Evolutionary conservation across 2,329 filamentous ascomycete genomes (phyloP).

Genomic region (Ophiostoma perfectum): DNA sequence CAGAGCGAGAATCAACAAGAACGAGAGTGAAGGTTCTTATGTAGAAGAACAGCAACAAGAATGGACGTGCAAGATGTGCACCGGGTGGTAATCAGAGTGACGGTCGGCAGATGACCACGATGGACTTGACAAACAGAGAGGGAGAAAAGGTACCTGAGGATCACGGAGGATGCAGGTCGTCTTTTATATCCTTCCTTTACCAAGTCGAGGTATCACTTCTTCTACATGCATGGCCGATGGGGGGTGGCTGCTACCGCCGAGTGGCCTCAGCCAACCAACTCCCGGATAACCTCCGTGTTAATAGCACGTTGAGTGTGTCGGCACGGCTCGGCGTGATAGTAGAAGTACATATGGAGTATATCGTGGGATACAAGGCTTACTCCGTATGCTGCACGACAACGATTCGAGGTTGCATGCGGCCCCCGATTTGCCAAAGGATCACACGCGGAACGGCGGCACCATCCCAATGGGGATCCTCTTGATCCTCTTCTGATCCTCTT

Average conservation of each 20-base stretch:
- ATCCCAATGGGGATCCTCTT: not conserved
- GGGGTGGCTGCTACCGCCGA: not conserved
- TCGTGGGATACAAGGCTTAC: not conserved
- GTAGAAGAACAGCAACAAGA: slow-evolving; percentile 16
- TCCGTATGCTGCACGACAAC: not conserved
- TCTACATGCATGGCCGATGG: not conserved
- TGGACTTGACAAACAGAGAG: not conserved
- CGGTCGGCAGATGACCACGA: not conserved
- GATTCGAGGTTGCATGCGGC: slow-evolving; percentile 5
- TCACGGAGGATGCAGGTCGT: not conserved
- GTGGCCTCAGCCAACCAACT: not conserved
- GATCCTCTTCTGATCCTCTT: not conserved
- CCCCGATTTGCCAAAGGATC: not conserved
- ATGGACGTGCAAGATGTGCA: not conserved
- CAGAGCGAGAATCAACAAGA: not conserved
- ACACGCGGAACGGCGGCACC: slow-evolving; percentile 2
- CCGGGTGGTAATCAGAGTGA: not conserved
- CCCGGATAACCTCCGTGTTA: not conserved
- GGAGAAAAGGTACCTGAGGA: no score
- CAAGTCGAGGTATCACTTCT: not conserved
- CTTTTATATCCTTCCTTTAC: not conserved
- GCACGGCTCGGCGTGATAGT: no score
- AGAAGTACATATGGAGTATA: no score
- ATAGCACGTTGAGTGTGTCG: not conserved
- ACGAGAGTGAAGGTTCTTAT: slow-evolving; percentile 8